Evolutionary conservation across 306 rosid genomes (phyloP).

Genomic region (Pueraria montana): DNA sequence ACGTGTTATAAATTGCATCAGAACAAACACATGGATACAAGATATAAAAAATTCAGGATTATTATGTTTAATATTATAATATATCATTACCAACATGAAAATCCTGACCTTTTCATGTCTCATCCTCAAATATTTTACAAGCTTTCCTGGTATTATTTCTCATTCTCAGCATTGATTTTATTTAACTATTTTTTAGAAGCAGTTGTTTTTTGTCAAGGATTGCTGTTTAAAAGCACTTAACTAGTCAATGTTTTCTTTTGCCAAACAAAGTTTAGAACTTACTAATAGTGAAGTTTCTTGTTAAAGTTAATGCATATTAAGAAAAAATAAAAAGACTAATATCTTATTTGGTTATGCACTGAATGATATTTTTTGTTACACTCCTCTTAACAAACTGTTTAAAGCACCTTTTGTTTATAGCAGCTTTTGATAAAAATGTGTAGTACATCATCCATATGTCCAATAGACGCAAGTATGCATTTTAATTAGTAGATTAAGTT

Average conservation of each 20-base stretch:
- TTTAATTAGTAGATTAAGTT: neutral
- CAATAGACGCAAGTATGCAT: neutral
- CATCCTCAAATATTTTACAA: conserved; percentile 4
- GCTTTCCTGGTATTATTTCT: neutral
- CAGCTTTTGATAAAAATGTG: neutral
- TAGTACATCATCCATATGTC: neutral
- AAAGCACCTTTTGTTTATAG: neutral
- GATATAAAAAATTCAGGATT: neutral
- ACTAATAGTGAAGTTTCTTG: neutral
- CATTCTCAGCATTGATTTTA: neutral
- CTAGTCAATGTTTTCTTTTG: neutral
- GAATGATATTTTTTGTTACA: neutral
- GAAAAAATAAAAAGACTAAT: neutral
- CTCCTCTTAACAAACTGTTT: neutral
- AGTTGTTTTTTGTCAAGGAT: neutral
- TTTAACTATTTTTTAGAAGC: neutral
- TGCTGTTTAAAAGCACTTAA: neutral
- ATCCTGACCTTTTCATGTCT: conserved; percentile 6
- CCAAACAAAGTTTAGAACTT: neutral
- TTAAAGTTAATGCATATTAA: neutral
- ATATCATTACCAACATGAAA: neutral
- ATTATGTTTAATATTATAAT: neutral
- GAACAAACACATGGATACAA: neutral
- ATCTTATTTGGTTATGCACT: neutral
- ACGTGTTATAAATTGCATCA: neutral